phyloP scores from a whole-genome alignment of 2,329 filamentous ascomycete species.

The Penicillium sclerotigenum region DNA sequence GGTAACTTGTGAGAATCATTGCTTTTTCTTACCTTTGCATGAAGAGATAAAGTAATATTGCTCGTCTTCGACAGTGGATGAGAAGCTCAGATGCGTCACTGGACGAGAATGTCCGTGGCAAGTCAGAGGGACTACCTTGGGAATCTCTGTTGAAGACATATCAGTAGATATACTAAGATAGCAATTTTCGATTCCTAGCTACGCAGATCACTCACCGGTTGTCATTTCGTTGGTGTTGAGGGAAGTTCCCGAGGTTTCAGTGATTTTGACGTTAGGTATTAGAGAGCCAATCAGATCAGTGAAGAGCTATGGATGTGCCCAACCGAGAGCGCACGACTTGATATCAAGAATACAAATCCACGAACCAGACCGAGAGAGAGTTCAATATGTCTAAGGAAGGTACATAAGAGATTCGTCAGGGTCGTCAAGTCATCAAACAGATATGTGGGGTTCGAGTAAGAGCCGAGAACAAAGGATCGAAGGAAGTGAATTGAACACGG shows the following conservation, averaged over 20 bases:
- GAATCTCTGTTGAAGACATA: conserved; percentile 33
- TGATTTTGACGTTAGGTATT: conserved; percentile 6
- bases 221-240: conserved; percentile 14
- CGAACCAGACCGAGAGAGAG: conserved; percentile 12
- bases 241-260: conserved; percentile 2
- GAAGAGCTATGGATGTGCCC: background rate
- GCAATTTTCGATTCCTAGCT: background rate
- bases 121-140: conserved; percentile 75
- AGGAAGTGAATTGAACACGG: conserved; percentile 12
- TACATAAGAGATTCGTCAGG: conserved; percentile 40
- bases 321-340: background rate
- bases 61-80: conserved; percentile 74
- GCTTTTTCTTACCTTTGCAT: conserved; percentile 68
- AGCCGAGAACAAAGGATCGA: conserved; percentile 17
- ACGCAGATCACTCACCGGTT: conserved; percentile 13
- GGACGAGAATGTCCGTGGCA: conserved; percentile 93
- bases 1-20: background rate
- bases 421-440: conserved; percentile 41
- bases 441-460: conserved; percentile 16
- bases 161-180: background rate
- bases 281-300: conserved; percentile 6
- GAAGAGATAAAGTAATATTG: conserved; percentile 91
- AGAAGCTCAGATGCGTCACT: conserved; percentile 88
- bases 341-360: conserved; percentile 7
- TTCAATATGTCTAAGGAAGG: conserved; percentile 25